Base-by-base conservation (phyloP, 441 rosid genomes). In the Theobroma grandiflorum region DNA sequence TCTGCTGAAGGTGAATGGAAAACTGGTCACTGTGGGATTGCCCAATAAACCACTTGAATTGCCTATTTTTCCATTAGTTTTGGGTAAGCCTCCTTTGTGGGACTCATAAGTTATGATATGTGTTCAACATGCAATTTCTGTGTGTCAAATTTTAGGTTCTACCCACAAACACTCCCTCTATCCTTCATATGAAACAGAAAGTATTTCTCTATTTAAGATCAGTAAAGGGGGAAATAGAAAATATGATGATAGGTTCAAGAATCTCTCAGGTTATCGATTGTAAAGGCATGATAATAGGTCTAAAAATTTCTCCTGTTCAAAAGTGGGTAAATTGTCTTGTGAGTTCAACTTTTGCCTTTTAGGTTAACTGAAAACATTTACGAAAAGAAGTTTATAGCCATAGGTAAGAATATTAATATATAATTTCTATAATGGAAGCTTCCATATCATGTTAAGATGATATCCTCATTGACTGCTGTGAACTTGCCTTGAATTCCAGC, bases 21-120 rank as follows among this genome's bases (percentile, higher is more conserved):
- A 94, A 82, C 89, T 94, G 53, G 78, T 94, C 80, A 83, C 91
- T 2, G 26, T 93, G 68, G 99, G 98, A 40, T 82, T 92, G 81
- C 95, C 93, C 6, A 85, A 88, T 42, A 95, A 91, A 88, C 97
- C 99, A 15, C 87, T 95, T 4, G 93, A 90, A 86, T 81, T 94
- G 71, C 94, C 97, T 52, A 82, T 88, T 68, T 93, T 91, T 72
- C 94, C 97, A 57, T 79, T 95, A 31, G 90, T 89, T 78, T 20
- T 87, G 9, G 97, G 99, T 94, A 89, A 83, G 86, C 63, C 65
- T 9, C 65, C 11, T 50, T 35, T 61, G 1, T 45, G 8, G 40
- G 16, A 11, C 71, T 61, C 50, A 4, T 37, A 12, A 35, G 22
- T 65, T 12, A 42, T 49, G 4, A 70, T 20, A 49, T 16, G 1